Evolutionary conservation across 257 asterid species (phyloP).

Genomic region (Agastache rugosa): DNA sequence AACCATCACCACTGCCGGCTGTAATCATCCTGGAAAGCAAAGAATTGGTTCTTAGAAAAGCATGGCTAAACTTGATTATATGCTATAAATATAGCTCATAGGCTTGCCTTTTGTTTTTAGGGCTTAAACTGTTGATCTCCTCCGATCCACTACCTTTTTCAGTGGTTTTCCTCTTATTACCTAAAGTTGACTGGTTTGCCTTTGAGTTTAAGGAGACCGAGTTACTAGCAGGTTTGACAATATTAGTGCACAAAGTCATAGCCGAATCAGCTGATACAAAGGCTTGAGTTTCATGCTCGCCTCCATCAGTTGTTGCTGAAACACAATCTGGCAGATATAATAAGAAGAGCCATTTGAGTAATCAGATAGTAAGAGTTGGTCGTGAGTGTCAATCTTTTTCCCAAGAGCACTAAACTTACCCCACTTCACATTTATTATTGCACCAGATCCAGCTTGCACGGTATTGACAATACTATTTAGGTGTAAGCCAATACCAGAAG

Average conservation of each 20-base stretch:
- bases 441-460: constrained; percentile 34
- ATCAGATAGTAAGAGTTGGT: constrained; percentile 21
- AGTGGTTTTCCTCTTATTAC: constrained; percentile 46
- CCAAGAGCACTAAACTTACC: constrained; percentile 31
- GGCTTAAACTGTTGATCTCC: constrained; percentile 44
- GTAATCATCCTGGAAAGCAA: constrained; percentile 53
- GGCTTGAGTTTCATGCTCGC: constrained; percentile 28
- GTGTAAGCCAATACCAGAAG: constrained; percentile 52
- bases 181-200: constrained; percentile 28
- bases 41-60: constrained; percentile 31
- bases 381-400: background rate
- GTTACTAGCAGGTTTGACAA: constrained; percentile 11
- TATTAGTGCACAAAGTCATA: constrained; percentile 4
- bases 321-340: constrained; percentile 22
- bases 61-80: constrained; percentile 2
- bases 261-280: constrained; percentile 26
- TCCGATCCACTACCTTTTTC: constrained; percentile 42
- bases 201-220: constrained; percentile 16
- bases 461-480: constrained; percentile 37
- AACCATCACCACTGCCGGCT: constrained; percentile 51
- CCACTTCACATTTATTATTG: constrained; percentile 26
- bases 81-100: constrained; percentile 12
- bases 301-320: constrained; percentile 33
- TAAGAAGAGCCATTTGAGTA: constrained; percentile 19
- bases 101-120: constrained; percentile 63